Evolutionary conservation across 164 flowering plant genomes (phyloP).

Genomic region (Akebia trifoliata): DNA sequence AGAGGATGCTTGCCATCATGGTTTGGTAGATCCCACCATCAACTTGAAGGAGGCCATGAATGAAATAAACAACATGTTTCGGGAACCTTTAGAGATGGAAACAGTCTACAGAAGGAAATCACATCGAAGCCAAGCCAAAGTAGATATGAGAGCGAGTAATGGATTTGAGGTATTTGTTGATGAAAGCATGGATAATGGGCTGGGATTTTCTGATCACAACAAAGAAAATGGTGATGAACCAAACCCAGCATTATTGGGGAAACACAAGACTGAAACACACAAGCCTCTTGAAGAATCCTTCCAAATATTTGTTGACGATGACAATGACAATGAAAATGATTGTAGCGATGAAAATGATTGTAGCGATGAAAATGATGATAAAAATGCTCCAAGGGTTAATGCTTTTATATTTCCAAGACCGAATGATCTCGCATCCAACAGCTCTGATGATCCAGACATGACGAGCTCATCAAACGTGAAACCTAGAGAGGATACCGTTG

Average conservation of each 20-base stretch:
- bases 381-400: constrained; percentile 16
- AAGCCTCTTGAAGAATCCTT: constrained; percentile 40
- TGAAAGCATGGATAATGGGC: constrained; percentile 34
- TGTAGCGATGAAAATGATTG: constrained; percentile 17
- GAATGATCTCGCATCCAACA: constrained; percentile 38
- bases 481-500: constrained; percentile 71
- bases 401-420: constrained; percentile 46
- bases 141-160: constrained; percentile 21
- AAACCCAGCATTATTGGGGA: constrained; percentile 7
- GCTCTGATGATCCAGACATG: constrained; percentile 25
- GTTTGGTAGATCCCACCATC: constrained; percentile 90
- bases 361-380: constrained; percentile 12
- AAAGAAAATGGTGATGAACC: constrained; percentile 12
- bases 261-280: constrained; percentile 11
- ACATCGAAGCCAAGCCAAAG: constrained; percentile 28
- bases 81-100: constrained; percentile 67
- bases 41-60: constrained; percentile 88
- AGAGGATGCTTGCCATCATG: constrained; percentile 94
- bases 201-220: constrained; percentile 14
- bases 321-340: constrained; percentile 21
- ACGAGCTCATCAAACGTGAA: constrained; percentile 24
- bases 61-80: constrained; percentile 84
- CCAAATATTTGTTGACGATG: constrained; percentile 58
- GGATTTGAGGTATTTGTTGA: constrained; percentile 59
- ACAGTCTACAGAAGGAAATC: constrained; percentile 31